Base-by-base conservation (phyloP, 768 basidiomycete species). In the Auriscalpium vulgare region DNA sequence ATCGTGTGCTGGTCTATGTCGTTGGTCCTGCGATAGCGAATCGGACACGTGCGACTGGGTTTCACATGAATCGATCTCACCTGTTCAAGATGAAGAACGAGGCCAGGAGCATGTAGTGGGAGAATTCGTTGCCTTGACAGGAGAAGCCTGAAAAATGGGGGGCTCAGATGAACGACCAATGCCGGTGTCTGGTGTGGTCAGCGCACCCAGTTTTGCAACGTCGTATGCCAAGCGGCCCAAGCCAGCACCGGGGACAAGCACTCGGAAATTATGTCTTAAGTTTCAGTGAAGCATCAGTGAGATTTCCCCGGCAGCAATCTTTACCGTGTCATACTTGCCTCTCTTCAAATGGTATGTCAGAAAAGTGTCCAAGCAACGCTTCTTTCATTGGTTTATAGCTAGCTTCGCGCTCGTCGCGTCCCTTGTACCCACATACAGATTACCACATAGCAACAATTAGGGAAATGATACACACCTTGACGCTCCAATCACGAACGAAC, bases 91-190 rank as follows among this genome's bases (percentile, higher is more conserved):
- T 83, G 67, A 88, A 89, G 66, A 85, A 87, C 4, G 95, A 97
- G 2, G 88, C 77, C 5, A 97, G 81, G 11, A 98, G 79, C 93
- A 95, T 95, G 69, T 91, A 92, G 61, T 95, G 88, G 36, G 91
- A 93, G 67, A 97, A 97, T 69, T 98, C 95, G 66, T 97, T 97
- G 19, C 89, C 94, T 69, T 95, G 94, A 60, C 88, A 92, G 1
- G 87, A 72, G 62, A 93, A 97, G 4, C 94, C 94, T 93, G 59
- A 0, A 13, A 6, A 14, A 45, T 16, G 13, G 8, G 55, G 19
- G 19, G 44, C 50, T 10, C 21, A 34, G 0, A 54, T 35, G 50
- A 29, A 29, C 7, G 29, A 7, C 29, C 29, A 21, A 29, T 29
- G 29, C 4, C 29, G 21, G 21, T 29, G 7, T 29, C 29, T 29